Percentiles rank a stretch among this genome's conserved stretches.
These are phyloP conservation scores for Globisporangium takayamanum DNA, from an alignment of 352 stramenopile genomes.

Conservation along the genomic window DNA sequence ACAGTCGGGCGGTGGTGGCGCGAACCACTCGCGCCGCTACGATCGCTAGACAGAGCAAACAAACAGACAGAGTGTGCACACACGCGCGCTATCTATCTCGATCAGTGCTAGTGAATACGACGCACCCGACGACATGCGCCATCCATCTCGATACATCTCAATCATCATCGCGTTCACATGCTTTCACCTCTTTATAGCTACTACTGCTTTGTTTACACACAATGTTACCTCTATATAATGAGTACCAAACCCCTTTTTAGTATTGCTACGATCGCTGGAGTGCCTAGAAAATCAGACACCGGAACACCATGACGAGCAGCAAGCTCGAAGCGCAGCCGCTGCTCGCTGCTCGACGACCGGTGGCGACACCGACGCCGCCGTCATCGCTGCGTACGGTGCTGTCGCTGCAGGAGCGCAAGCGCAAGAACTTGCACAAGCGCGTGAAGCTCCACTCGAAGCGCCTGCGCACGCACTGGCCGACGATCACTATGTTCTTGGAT, in stretches of 20 bases:
- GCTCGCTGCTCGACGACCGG: not conserved
- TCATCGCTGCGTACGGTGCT: slow-evolving; percentile 17
- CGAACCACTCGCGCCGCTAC: slow-evolving; percentile 32
- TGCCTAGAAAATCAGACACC: too few relatives aligned
- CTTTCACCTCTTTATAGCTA: too few relatives aligned
- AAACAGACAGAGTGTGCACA: too few relatives aligned
- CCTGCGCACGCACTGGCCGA: slow-evolving; percentile 35
- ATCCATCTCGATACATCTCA: too few relatives aligned
- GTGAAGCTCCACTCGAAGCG: slow-evolving; percentile 56
- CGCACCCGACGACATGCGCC: too few relatives aligned
- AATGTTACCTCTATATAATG: too few relatives aligned
- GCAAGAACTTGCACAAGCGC: slow-evolving; percentile 40
- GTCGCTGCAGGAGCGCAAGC: slow-evolving; percentile 28
- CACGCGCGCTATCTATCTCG: too few relatives aligned
- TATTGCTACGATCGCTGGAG: too few relatives aligned
- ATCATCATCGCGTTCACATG: too few relatives aligned
- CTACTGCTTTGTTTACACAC: too few relatives aligned
- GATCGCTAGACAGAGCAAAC: slow-evolving; percentile 30
- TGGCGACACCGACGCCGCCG: not conserved
- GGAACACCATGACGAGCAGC: not conserved
- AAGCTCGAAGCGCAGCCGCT: not conserved
- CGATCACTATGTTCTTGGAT: slow-evolving; percentile 30
- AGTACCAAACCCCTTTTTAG: too few relatives aligned
- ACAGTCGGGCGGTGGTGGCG: slow-evolving; percentile 1
- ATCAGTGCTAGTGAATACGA: too few relatives aligned